Conservation (phyloP, 352 stramenopile genomes). For the Globisporangium carolinianum region DNA sequence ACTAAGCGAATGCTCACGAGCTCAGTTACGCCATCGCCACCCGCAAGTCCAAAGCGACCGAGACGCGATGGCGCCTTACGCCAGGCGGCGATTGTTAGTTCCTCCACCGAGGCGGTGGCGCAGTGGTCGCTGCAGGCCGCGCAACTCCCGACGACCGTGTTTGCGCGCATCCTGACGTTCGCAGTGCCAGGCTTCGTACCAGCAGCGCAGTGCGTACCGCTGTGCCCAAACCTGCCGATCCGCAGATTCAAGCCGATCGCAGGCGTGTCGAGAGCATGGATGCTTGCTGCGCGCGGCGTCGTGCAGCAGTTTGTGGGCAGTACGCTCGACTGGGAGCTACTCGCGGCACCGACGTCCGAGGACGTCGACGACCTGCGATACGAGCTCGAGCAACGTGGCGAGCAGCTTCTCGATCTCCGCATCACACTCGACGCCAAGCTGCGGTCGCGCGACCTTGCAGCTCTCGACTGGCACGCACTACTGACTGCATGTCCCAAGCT, state of each 20-base stretch:
- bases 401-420: slow-evolving; percentile 6
- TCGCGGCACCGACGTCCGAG: not conserved
- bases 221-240: slow-evolving; percentile 8
- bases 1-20: too few relatives aligned
- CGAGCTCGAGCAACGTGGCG: slow-evolving; percentile 6
- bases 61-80: not conserved
- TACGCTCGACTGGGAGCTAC: slow-evolving; percentile 2
- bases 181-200: slow-evolving; percentile 5
- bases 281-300: not conserved
- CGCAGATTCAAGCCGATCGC: slow-evolving; percentile 1
- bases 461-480: slow-evolving; percentile 11
- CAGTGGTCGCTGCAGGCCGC: not conserved
- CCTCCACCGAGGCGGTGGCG: too few relatives aligned
- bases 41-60: not conserved
- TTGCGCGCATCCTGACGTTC: slow-evolving; percentile 9
- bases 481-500: slow-evolving; percentile 10
- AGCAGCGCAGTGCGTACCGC: not conserved
- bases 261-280: slow-evolving; percentile 2
- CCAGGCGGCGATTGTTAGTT: too few relatives aligned
- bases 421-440: not conserved
- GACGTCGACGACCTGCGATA: slow-evolving; percentile 1
- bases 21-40: not conserved
- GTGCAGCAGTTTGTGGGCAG: slow-evolving; percentile 1
- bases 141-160: not conserved
- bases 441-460: slow-evolving; percentile 2